A percentile compares a stretch with the other conserved stretches of the same genome.
These are phyloP conservation scores for Galeopsis tetrahit DNA, from an alignment of 257 asterid species.

Conservation along the genomic window DNA sequence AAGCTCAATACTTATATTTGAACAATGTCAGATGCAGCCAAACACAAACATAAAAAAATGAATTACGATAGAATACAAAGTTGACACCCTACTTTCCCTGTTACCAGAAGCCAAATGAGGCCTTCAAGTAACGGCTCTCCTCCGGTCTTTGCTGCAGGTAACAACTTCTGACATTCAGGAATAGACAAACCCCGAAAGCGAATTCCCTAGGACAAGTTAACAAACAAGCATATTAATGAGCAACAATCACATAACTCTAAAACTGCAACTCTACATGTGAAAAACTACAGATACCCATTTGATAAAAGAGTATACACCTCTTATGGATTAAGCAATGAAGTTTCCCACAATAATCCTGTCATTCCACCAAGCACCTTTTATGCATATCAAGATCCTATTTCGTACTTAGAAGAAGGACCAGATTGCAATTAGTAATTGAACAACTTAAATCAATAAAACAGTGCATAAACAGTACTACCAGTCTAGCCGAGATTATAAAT, in stretches of 20 bases:
- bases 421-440: not conserved
- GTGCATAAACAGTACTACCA: not conserved
- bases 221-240: conserved; percentile 21
- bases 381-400: conserved; percentile 2
- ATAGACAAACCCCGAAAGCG: conserved; percentile 94
- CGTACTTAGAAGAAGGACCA: not conserved
- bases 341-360: conserved; percentile 99
- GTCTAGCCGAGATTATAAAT: not conserved
- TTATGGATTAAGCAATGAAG: conserved; percentile 94
- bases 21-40: not conserved
- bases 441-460: conserved; percentile 5
- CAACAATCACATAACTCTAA: not conserved
- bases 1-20: not conserved
- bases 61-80: not conserved
- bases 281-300: conserved; percentile 11
- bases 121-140: conserved; percentile 99
- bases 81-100: conserved; percentile 73
- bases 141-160: conserved; percentile 87
- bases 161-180: conserved; percentile 93
- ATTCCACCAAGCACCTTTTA: conserved; percentile 95
- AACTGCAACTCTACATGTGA: not conserved
- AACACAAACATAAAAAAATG: conserved; percentile 1
- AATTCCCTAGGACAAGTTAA: conserved; percentile 67
- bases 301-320: conserved; percentile 57
- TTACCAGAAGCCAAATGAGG: conserved; percentile 96